phyloP scores from a whole-genome alignment of 805 yeast species.

The Schwanniomyces vanrijiae region DNA sequence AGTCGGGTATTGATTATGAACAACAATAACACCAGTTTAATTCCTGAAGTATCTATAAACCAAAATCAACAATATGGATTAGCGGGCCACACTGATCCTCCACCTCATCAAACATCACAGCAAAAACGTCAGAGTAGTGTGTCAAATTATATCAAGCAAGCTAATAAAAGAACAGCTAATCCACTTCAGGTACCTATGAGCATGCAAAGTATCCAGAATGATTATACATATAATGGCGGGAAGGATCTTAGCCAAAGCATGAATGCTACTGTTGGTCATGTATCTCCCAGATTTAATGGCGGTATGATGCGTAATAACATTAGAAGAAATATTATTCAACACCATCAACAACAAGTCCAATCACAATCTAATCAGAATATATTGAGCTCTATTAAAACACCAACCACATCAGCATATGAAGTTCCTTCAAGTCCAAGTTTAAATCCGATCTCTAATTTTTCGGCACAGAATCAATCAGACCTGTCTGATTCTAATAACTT shows the following conservation, averaged over 20 bases:
- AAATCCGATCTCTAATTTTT: slow-evolving; percentile 21
- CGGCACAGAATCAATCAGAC: slow-evolving; percentile 35
- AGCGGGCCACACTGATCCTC: slow-evolving; percentile 9
- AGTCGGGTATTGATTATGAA: slow-evolving; percentile 6
- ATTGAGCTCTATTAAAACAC: slow-evolving; percentile 26
- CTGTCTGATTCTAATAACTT: slow-evolving; percentile 40
- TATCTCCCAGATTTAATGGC: slow-evolving; percentile 9
- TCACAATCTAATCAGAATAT: slow-evolving; percentile 5
- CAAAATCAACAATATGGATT: slow-evolving; percentile 1
- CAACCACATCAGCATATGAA: slow-evolving; percentile 42
- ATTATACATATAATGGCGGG: background rate
- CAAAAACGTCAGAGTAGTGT: slow-evolving; percentile 44
- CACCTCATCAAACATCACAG: slow-evolving; percentile 12
- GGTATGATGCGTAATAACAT: slow-evolving; percentile 6
- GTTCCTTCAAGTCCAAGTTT: slow-evolving; percentile 41
- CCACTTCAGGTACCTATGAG: slow-evolving; percentile 15
- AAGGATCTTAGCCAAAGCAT: background rate
- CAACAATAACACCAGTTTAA: slow-evolving; percentile 3
- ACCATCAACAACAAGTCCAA: background rate
- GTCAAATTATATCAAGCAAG: slow-evolving; percentile 29
- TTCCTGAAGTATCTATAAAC: slow-evolving; percentile 8
- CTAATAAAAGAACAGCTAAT: slow-evolving; percentile 36
- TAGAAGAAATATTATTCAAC: slow-evolving; percentile 10
- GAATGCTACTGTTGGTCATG: slow-evolving; percentile 1
- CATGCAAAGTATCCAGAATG: slow-evolving; percentile 6